Percentiles rank a stretch among this genome's conserved stretches.
These are phyloP conservation scores for Adansonia digitata DNA, from an alignment of 345 rosid species.

Conservation along the genomic window DNA sequence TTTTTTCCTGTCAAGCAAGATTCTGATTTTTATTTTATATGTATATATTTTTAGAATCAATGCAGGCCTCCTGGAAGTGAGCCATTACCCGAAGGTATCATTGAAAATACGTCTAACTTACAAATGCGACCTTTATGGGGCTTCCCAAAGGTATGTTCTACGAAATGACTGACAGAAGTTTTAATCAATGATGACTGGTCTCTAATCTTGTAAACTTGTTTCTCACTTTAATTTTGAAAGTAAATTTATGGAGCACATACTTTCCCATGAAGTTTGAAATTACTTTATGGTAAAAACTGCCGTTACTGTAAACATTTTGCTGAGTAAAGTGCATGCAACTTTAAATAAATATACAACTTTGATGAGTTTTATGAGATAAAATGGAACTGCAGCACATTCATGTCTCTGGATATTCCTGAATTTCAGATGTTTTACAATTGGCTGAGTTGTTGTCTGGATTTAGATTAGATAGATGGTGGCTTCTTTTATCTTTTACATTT, in stretches of 20 bases:
- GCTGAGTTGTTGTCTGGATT: background rate
- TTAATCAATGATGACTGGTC: background rate
- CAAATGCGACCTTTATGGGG: constrained; percentile 66
- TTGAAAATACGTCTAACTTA: constrained; percentile 42
- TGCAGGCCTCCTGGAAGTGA: constrained; percentile 42
- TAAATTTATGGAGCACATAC: background rate
- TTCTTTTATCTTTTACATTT: background rate
- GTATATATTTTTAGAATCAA: constrained; percentile 26
- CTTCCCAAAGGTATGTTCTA: constrained; percentile 36
- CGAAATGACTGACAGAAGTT: constrained; percentile 3
- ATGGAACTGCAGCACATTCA: background rate
- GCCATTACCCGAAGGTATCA: constrained; percentile 33
- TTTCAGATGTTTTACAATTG: background rate
- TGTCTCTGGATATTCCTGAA: background rate
- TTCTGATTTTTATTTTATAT: constrained; percentile 1
- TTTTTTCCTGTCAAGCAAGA: background rate
- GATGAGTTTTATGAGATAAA: background rate
- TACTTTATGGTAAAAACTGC: background rate
- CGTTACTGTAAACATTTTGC: background rate
- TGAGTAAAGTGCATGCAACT: background rate
- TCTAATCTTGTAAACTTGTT: background rate
- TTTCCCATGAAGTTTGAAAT: background rate
- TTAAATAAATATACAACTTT: background rate
- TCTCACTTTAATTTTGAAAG: background rate
- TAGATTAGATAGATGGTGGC: background rate